A percentile compares a stretch with the other conserved stretches of the same genome.
These are phyloP conservation scores for Leptodontidium sp. DNA, from an alignment of 2,329 filamentous ascomycete species.

Conservation along the genomic window DNA sequence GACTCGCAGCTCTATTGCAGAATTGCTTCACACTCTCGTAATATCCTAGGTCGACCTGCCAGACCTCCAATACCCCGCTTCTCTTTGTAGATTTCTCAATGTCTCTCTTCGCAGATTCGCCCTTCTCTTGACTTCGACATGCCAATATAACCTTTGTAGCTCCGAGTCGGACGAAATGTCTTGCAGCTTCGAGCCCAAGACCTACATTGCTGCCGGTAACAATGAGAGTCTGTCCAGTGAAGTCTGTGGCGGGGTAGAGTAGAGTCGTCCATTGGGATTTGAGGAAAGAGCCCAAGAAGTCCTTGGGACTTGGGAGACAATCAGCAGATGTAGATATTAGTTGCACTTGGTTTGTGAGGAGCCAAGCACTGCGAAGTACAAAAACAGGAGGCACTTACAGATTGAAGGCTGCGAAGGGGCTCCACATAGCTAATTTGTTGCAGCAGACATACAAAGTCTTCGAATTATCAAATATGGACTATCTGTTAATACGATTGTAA, in stretches of 20 bases:
- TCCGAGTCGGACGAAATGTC: slow-evolving; percentile 47
- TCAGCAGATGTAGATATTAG: neutral
- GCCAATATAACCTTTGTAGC: slow-evolving; percentile 44
- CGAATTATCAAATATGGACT: neutral
- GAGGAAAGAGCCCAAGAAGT: slow-evolving; percentile 41
- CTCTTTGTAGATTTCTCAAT: slow-evolving; percentile 30
- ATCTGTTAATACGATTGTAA: neutral
- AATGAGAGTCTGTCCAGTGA: slow-evolving; percentile 49
- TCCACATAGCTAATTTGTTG: slow-evolving; percentile 15
- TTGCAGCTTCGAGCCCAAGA: slow-evolving; percentile 55
- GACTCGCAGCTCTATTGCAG: slow-evolving; percentile 47
- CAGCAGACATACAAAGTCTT: neutral
- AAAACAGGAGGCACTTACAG: neutral
- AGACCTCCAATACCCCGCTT: slow-evolving; percentile 51
- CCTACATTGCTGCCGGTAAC: slow-evolving; percentile 60
- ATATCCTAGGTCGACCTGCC: slow-evolving; percentile 57
- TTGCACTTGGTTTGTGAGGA: neutral
- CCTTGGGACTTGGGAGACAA: slow-evolving; percentile 31
- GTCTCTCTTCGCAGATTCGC: slow-evolving; percentile 33
- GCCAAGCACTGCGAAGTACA: neutral
- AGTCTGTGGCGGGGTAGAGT: slow-evolving; percentile 37
- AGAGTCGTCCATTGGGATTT: slow-evolving; percentile 42
- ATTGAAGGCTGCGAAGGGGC: slow-evolving; percentile 9
- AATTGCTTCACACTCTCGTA: slow-evolving; percentile 58
- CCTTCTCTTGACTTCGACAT: slow-evolving; percentile 35